These are phyloP conservation scores for Holtermannia corniformis DNA, from an alignment of 768 basidiomycete species.

Conservation along the genomic window DNA sequence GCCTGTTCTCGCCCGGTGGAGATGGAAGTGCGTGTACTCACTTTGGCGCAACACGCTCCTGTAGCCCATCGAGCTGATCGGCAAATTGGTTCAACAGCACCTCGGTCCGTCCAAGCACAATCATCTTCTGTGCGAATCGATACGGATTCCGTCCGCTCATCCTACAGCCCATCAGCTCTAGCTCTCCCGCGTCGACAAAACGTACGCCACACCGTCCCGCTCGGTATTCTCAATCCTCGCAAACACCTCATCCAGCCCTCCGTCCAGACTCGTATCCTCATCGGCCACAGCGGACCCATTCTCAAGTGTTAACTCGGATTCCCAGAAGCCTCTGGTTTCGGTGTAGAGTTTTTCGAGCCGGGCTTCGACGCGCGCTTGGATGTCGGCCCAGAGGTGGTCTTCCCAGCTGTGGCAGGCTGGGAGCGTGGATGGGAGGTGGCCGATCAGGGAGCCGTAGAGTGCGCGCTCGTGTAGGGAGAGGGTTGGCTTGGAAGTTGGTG, in stretches of 20 bases:
- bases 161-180: slow-evolving; percentile 12
- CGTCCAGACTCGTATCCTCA: slow-evolving; percentile 58
- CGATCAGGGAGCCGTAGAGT: slow-evolving; percentile 71
- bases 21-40: slow-evolving; percentile 14
- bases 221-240: slow-evolving; percentile 31
- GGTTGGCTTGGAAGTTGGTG: slow-evolving; percentile 43
- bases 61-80: slow-evolving; percentile 25
- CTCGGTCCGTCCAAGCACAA: slow-evolving; percentile 47
- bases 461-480: slow-evolving; percentile 68
- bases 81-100: slow-evolving; percentile 55
- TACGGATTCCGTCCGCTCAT: slow-evolving; percentile 38
- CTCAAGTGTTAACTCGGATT: slow-evolving; percentile 46
- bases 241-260: slow-evolving; percentile 40
- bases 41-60: slow-evolving; percentile 37
- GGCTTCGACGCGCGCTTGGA: slow-evolving; percentile 59
- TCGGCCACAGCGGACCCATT: no score
- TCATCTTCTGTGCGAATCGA: slow-evolving; percentile 40
- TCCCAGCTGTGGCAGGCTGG: slow-evolving; percentile 81
- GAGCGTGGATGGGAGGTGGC: slow-evolving; percentile 57
- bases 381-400: slow-evolving; percentile 87
- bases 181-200: neutral
- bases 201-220: slow-evolving; percentile 34
- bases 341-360: slow-evolving; percentile 47
- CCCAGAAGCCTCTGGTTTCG: slow-evolving; percentile 68
- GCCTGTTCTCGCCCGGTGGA: neutral